A percentile compares a stretch with the other conserved stretches of the same genome.
Evolutionary conservation across 192 early-diverging fungal species (phyloP).

Genomic region (Tieghemiomyces parasiticus): DNA sequence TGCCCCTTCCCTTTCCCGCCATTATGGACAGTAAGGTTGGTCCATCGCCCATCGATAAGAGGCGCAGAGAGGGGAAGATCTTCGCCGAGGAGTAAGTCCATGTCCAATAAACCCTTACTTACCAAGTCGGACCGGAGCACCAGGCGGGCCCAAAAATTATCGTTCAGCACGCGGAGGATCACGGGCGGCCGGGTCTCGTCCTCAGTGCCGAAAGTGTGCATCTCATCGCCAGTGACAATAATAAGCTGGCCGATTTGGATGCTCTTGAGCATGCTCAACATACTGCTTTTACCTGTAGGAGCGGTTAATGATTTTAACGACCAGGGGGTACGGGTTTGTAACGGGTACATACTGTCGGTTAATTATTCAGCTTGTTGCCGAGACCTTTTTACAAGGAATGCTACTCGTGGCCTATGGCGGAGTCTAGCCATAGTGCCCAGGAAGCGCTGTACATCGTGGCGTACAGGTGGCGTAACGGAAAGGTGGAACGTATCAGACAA

Average conservation of each 20-base stretch:
- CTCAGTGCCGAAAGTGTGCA: conserved; percentile 25
- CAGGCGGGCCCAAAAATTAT: conserved; percentile 48
- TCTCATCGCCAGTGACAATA: conserved; percentile 19
- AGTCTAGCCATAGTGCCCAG: background rate
- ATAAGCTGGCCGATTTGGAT: conserved; percentile 24
- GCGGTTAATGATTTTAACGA: background rate
- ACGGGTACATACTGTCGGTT: no score
- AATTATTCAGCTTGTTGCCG: background rate
- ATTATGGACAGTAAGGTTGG: no score
- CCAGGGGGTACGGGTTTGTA: background rate
- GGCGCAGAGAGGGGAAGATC: no score
- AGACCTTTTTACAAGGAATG: background rate
- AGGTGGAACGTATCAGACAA: no score
- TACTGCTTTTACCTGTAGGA: conserved; percentile 13
- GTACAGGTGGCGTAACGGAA: no score
- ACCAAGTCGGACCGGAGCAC: conserved; percentile 31
- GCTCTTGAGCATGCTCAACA: conserved; percentile 16
- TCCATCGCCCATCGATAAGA: no score
- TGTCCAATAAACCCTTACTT: conserved; percentile 12
- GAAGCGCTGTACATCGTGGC: background rate
- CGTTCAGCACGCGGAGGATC: conserved; percentile 30
- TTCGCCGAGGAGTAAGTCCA: no score
- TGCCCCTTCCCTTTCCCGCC: no score
- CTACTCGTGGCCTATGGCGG: background rate
- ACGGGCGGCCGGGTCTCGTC: conserved; percentile 20